Base-by-base conservation (phyloP, 2,329 filamentous ascomycete genomes). In the Didymella keratinophila region DNA sequence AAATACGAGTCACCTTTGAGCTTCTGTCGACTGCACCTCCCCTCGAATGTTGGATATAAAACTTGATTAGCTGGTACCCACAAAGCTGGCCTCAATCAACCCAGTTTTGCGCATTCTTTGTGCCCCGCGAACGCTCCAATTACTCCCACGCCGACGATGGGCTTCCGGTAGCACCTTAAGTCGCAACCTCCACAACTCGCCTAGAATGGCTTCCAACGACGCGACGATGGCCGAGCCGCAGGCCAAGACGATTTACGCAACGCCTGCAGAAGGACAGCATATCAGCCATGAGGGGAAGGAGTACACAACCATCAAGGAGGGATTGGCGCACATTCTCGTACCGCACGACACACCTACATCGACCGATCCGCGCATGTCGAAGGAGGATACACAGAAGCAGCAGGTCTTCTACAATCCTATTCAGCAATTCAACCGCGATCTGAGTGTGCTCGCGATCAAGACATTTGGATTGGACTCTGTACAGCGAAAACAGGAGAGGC, bases 321-420 rank as follows among this genome's bases (percentile, higher is more conserved):
- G 89, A 6, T 76, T 84, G n/a, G 89, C 88, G 36, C 82, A 87
- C 64, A 89, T 91, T 58, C 80, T 91, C 12, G 84, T 88, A 12
- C 87, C 87, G 1, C 80, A 80, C 32, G 78, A 79, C 28, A 79
- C 79, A 12, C 78, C 81, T n/a, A 81, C 78, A 23, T 70, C 81
- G 65, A 74, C 79, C 64, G 73, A 84, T 77, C 76, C 79, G 0
- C 79, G 81, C 60, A 74, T 78, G 23, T 79, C 80, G 44, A 81
- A 81, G 60, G 76, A 77, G 51, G 84, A 86, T 6, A 71, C 69
- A 80, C 84, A 58, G 84, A 88, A 67, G 82, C 90, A 94, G 69
- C 82, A 83, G 32, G 96, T 99, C 55, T 99, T 99, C 74, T 99
- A 99, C 84, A 99, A 99, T 70, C 94, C 95, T 0, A 97, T 99